Percentiles rank a stretch among this genome's conserved stretches.
Evolutionary conservation across 1,139 yeast genomes (phyloP).

Genomic region (Blastobotrys buckinghamii): DNA sequence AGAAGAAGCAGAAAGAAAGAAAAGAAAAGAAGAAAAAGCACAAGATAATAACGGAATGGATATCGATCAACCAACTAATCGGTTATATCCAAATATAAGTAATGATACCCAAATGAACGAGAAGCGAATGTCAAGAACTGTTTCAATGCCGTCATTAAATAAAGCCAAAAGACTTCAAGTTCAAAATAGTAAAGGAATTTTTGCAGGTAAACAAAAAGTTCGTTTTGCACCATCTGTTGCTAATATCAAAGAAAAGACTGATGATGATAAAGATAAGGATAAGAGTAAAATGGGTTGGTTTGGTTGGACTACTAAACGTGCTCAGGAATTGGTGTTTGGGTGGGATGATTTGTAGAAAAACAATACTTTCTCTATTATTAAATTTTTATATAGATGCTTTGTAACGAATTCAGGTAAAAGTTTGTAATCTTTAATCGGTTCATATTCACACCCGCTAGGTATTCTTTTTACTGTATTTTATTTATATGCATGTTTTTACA

Average conservation of each 20-base stretch:
- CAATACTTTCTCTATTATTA: background rate
- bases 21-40: conserved; percentile 7
- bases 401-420: no score
- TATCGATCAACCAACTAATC: background rate
- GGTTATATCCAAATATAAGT: conserved; percentile 1
- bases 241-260: conserved; percentile 16
- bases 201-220: conserved; percentile 19
- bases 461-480: no score
- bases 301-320: conserved; percentile 33
- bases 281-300: conserved; percentile 31
- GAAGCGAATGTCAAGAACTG: conserved; percentile 22
- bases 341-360: conserved; percentile 45
- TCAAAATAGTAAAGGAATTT: conserved; percentile 27
- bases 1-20: background rate
- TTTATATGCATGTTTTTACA: no score
- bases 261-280: conserved; percentile 6
- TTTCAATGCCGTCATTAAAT: conserved; percentile 27
- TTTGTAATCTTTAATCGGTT: no score
- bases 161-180: conserved; percentile 23
- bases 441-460: no score
- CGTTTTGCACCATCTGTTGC: conserved; percentile 17
- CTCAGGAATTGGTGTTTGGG: conserved; percentile 43
- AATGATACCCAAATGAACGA: background rate
- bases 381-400: background rate
- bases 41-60: no score